Evolutionary conservation across 2,329 filamentous ascomycete species (phyloP).

Genomic region (Colletotrichum siamense): DNA sequence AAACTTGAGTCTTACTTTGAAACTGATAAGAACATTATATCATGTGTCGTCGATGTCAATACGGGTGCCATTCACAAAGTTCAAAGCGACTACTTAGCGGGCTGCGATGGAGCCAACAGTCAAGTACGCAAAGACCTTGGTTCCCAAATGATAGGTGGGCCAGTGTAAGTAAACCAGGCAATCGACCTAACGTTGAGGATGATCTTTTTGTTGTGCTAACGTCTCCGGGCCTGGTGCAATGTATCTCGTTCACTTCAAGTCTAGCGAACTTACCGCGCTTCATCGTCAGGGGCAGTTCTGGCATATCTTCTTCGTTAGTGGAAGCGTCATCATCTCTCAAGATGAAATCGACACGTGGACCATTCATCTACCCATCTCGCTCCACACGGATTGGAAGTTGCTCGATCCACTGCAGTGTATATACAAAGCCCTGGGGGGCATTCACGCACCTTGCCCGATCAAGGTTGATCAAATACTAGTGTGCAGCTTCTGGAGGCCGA

Average conservation of each 20-base stretch:
- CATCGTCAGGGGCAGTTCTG: neutral
- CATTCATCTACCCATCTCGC: neutral
- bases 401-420: neutral
- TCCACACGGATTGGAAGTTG: neutral
- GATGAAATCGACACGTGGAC: neutral
- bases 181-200: neutral
- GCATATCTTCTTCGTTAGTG: neutral
- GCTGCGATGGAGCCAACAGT: neutral
- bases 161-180: neutral
- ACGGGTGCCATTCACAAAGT: neutral
- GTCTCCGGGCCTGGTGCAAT: neutral
- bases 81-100: neutral
- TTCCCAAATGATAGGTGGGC: neutral
- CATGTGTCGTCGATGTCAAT: neutral
- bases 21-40: neutral
- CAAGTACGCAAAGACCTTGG: neutral
- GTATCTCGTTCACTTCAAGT: neutral
- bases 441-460: neutral
- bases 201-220: neutral
- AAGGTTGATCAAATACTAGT: constrained; percentile 29
- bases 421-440: neutral
- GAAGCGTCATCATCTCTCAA: neutral
- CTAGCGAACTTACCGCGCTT: neutral
- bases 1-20: neutral
- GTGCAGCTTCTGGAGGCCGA: constrained; percentile 24